phyloP scores from a whole-genome alignment of 805 yeast species.

The Ogataea siamensis region DNA sequence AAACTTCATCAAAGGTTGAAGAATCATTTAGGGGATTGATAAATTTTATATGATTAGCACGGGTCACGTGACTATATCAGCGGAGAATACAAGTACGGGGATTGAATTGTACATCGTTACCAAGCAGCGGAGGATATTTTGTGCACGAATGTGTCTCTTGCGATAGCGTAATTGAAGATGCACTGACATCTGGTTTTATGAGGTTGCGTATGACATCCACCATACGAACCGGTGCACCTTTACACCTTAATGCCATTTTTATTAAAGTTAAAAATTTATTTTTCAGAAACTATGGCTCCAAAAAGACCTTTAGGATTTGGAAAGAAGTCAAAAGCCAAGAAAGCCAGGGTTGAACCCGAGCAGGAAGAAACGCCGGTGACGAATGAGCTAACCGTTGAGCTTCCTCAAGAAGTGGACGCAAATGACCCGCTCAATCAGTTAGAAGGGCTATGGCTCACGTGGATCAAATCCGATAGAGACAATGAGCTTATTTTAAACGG shows the following conservation, averaged over 20 bases:
- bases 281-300: conserved; percentile 41
- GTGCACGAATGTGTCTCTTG: too few relatives aligned
- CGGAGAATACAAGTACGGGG: conserved; percentile 9
- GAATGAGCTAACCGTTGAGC: conserved; percentile 56
- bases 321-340: conserved; percentile 46
- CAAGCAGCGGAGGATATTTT: neutral
- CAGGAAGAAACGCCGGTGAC: conserved; percentile 15
- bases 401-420: conserved; percentile 67
- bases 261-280: conserved; percentile 16
- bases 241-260: conserved; percentile 3
- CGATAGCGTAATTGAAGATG: too few relatives aligned
- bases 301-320: conserved; percentile 70
- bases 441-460: conserved; percentile 68
- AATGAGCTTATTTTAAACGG: conserved; percentile 73
- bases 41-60: conserved; percentile 8
- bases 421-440: conserved; percentile 80
- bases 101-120: neutral
- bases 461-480: conserved; percentile 52
- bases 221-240: neutral
- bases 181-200: too few relatives aligned
- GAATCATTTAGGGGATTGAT: conserved; percentile 1
- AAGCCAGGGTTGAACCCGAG: conserved; percentile 37
- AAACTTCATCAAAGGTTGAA: conserved; percentile 19
- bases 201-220: too few relatives aligned
- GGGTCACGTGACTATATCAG: conserved; percentile 10